Evolutionary conservation across 495 filamentous ascomycete genomes (phyloP).

Genomic region (Collariella sp.): DNA sequence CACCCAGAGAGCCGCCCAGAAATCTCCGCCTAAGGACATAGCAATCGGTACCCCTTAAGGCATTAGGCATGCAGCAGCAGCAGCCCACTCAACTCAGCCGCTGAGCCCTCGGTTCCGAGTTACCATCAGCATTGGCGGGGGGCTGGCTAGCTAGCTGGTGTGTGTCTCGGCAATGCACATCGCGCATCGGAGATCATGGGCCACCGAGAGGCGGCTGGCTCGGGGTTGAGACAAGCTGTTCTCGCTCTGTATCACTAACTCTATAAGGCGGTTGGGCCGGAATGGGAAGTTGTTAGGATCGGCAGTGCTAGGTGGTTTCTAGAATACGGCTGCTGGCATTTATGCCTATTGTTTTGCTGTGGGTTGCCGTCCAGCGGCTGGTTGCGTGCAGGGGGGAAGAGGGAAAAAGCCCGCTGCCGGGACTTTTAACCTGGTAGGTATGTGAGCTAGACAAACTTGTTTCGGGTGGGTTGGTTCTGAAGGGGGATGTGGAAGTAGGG

Average conservation of each 20-base stretch:
- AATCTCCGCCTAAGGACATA: not conserved
- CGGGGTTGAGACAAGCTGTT: not conserved
- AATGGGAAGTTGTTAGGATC: not conserved
- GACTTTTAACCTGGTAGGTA: too few relatives aligned
- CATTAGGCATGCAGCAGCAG: not conserved
- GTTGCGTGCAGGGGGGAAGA: too few relatives aligned
- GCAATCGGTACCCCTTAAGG: not conserved
- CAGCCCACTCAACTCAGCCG: not conserved
- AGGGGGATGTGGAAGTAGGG: too few relatives aligned
- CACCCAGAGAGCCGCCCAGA: not conserved
- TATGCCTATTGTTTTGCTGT: too few relatives aligned
- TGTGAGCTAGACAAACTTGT: too few relatives aligned
- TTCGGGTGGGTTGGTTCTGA: too few relatives aligned
- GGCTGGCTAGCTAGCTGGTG: too few relatives aligned
- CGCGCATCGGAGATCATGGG: not conserved
- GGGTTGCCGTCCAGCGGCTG: too few relatives aligned
- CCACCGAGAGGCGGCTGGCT: not conserved
- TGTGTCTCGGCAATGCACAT: constrained; percentile 3
- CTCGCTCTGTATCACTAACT: too few relatives aligned
- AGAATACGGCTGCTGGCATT: not conserved
- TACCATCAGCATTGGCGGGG: not conserved
- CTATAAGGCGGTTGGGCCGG: too few relatives aligned
- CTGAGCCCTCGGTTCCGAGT: constrained; percentile 7
- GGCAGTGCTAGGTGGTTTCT: not conserved
- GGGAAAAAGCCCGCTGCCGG: too few relatives aligned